Base-by-base conservation (phyloP, 1,139 yeast species). In the Suhomyces panamericanus region DNA sequence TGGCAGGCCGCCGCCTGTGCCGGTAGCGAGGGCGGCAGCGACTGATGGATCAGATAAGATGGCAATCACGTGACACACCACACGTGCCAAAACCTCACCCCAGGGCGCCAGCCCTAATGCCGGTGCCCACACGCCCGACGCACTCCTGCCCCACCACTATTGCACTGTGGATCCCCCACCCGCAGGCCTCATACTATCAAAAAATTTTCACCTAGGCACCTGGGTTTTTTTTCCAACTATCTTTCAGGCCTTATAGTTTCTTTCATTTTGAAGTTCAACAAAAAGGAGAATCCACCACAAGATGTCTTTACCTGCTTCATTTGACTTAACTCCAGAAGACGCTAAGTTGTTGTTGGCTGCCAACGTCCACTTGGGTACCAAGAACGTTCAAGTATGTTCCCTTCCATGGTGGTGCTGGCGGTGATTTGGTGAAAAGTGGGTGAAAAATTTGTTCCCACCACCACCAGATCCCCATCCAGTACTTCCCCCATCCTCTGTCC, bases 321-420 rank as follows among this genome's bases (percentile, higher is more conserved):
- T 87, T 79, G 93, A 80, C 72, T 83, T 83, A 77, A 85, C 97
- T 77, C 91, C 95, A 79, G 97, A 91, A 82, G 99, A 93, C 81
- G 96, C 96, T 82, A 95, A 93, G 85, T 89, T 93, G 77, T 86
- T 95, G 80, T 86, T 95, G 81, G 98, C 99, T 75, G 99, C 99
- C 77, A 93, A 93, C 89, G 93, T 87, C 69, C 99, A 95, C 85
- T 87, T 93, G 77, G 99, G 99, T 77, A 85, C 98, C 74, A 93
- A 93, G 90, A 95, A 95, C 89, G 96, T 93, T 75, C 97, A 93
- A 82, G 95, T 85, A 83, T 77, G 88, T 26, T 26, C n/a, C 3
- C 29, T 26, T 10, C 6, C n/a, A 4, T 26, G 6, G 6, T n/a
- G n/a, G 29, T 12, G 6, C n/a, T 12, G n/a, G 29, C 12, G 29